Conservation (phyloP, 2,329 filamentous ascomycete genomes). For the Cercospora sp. region DNA sequence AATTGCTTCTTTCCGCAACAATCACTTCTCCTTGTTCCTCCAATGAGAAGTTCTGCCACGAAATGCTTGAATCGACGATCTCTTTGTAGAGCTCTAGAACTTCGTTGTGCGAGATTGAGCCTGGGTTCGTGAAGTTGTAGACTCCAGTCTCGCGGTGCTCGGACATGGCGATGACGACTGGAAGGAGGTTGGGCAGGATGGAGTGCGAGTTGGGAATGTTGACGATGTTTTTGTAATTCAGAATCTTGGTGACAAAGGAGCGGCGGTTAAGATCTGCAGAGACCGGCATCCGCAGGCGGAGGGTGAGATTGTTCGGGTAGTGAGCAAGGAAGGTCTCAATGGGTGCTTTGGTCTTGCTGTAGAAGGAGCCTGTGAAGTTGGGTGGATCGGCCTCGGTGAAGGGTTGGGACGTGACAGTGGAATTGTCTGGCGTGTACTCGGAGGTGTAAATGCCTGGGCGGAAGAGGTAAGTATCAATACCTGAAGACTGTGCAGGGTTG, state of each 20-base stretch:
- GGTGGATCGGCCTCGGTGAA: constrained; percentile 63
- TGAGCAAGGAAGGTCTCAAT: constrained; percentile 66
- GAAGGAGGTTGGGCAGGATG: constrained; percentile 64
- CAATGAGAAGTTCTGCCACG: constrained; percentile 65
- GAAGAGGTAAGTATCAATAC: background rate
- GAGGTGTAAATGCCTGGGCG: constrained; percentile 33
- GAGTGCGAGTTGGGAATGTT: constrained; percentile 69
- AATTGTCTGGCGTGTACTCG: constrained; percentile 18
- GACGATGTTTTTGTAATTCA: constrained; percentile 64
- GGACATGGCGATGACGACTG: constrained; percentile 60
- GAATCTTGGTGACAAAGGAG: constrained; percentile 70
- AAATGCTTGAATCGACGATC: constrained; percentile 60
- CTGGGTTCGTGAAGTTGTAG: constrained; percentile 71
- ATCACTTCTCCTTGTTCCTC: constrained; percentile 68
- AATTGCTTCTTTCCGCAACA: constrained; percentile 67
- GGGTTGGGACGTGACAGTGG: constrained; percentile 55
- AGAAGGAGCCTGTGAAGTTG: constrained; percentile 68
- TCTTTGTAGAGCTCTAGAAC: constrained; percentile 63
- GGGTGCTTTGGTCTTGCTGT: constrained; percentile 65
- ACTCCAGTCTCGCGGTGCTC: constrained; percentile 63
- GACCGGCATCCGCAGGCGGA: constrained; percentile 69
- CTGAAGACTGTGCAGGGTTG: too few relatives aligned
- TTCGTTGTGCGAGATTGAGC: constrained; percentile 70
- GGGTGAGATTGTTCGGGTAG: constrained; percentile 62
- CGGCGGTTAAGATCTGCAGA: constrained; percentile 66